These are phyloP conservation scores for Bipolaris sorokiniana DNA, from an alignment of 2,329 filamentous ascomycete genomes.

Conservation along the genomic window DNA sequence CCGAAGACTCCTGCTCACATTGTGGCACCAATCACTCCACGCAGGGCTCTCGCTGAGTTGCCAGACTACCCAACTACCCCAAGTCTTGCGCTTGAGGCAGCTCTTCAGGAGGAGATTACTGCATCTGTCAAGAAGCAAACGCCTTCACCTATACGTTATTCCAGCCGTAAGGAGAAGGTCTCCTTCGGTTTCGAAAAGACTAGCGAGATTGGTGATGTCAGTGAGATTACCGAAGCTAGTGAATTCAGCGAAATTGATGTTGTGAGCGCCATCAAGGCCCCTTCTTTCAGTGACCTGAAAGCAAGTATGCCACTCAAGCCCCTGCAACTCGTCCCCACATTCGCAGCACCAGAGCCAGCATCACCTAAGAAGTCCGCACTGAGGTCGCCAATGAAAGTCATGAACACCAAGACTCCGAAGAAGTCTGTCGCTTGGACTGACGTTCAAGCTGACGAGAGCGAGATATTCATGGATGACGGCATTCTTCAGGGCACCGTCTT, in stretches of 20 bases:
- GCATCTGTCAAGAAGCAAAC: conserved; percentile 37
- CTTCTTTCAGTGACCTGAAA: conserved; percentile 13
- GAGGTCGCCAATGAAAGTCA: conserved; percentile 44
- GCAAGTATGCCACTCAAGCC: conserved; percentile 27
- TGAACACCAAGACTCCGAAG: conserved; percentile 42
- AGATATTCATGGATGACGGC: conserved; percentile 31
- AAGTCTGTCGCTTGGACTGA: conserved; percentile 46
- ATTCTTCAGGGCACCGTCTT: conserved; percentile 68
- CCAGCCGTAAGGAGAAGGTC: conserved; percentile 12
- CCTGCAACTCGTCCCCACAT: conserved; percentile 15
- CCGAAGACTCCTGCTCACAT: conserved; percentile 35
- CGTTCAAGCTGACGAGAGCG: conserved; percentile 28
- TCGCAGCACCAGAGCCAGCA: conserved; percentile 19
- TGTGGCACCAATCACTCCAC: conserved; percentile 25
- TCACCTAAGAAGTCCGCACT: conserved; percentile 45
- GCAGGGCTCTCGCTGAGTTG: conserved; percentile 31
- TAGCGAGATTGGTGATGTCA: conserved; percentile 21
- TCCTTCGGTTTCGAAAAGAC: conserved; percentile 19
- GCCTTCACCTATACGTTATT: conserved; percentile 26
- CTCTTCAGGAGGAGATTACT: conserved; percentile 34
- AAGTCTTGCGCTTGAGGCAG: conserved; percentile 31
- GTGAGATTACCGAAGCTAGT: conserved; percentile 21
- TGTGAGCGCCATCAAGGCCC: conserved; percentile 21
- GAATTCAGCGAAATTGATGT: conserved; percentile 21
- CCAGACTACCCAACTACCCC: conserved; percentile 33